phyloP scores from a whole-genome alignment of 495 filamentous ascomycete species.

The Penicillium malachiteum region DNA sequence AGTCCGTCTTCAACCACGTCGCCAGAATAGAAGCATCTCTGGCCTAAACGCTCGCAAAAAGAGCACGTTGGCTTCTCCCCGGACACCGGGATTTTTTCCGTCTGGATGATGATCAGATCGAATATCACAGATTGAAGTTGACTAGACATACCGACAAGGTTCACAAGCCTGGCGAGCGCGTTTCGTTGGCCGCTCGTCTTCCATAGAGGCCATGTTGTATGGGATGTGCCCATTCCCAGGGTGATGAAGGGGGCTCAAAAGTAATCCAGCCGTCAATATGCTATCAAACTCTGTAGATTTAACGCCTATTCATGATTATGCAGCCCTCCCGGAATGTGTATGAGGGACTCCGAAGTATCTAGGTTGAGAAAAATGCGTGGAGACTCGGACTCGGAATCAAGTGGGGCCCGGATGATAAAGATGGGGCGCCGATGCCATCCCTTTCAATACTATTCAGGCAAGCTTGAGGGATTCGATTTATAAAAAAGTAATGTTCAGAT shows the following conservation, averaged over 20 bases:
- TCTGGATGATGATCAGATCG: constrained; percentile 11
- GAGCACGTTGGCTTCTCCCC: constrained; percentile 45
- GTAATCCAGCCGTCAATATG: no score
- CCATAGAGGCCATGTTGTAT: background rate
- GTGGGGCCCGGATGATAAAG: background rate
- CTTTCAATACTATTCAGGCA: no score
- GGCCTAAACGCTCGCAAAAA: constrained; percentile 39
- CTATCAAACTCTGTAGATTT: no score
- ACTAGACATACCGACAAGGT: constrained; percentile 36
- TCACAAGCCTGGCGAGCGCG: constrained; percentile 42
- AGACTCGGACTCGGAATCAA: background rate
- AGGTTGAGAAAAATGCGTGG: background rate
- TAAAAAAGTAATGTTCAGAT: no score
- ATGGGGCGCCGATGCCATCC: background rate
- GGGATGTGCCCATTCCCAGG: background rate
- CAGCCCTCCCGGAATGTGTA: no score
- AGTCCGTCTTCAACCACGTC: constrained; percentile 25
- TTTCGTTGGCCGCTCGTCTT: constrained; percentile 35
- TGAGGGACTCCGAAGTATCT: background rate
- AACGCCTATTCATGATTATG: no score
- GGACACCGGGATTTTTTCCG: constrained; percentile 46
- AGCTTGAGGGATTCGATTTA: no score
- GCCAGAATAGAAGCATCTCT: constrained; percentile 37
- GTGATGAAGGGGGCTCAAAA: no score
- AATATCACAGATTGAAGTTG: background rate